Percentiles rank a stretch among this genome's conserved stretches.
Evolutionary conservation across 2,329 filamentous ascomycete genomes (phyloP).

Genomic region (Trichothecium sympodiale): DNA sequence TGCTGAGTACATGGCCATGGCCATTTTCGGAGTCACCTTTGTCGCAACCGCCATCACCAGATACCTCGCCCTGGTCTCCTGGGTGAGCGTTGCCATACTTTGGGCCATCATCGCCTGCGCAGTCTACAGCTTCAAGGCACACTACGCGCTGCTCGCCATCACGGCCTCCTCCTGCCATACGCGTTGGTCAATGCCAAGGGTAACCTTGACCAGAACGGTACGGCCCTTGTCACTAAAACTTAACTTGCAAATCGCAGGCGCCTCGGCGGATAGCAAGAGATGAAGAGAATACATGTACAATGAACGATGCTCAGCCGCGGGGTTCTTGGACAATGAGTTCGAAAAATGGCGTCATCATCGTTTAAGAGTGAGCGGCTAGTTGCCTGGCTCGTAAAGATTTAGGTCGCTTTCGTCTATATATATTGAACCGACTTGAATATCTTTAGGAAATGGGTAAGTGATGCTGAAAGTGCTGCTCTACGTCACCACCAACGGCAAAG

Average conservation of each 20-base stretch:
- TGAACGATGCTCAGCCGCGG: conserved; percentile 26
- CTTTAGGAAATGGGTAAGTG: no score
- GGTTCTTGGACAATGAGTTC: conserved; percentile 35
- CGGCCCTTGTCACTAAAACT: no score
- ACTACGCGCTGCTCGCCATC: conserved; percentile 41
- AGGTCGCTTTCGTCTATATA: conserved; percentile 34
- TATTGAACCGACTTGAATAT: no score
- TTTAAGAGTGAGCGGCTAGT: conserved; percentile 28
- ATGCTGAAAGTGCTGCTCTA: no score
- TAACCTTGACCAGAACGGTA: conserved; percentile 38
- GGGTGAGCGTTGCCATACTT: conserved; percentile 29
- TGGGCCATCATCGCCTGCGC: conserved; percentile 31
- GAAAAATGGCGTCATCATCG: conserved; percentile 34
- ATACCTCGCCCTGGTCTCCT: conserved; percentile 33
- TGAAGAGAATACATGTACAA: conserved; percentile 3
- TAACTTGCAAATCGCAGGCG: no score
- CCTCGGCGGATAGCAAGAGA: no score
- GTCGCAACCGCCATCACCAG: conserved; percentile 34
- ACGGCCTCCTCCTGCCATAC: conserved; percentile 43
- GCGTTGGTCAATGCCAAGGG: conserved; percentile 44
- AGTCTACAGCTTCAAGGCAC: conserved; percentile 37
- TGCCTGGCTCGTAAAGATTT: conserved; percentile 25
- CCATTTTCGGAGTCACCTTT: conserved; percentile 42
- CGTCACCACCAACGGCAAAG: no score
- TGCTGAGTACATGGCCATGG: conserved; percentile 24